phyloP scores from a whole-genome alignment of 495 filamentous ascomycete genomes.

The Hypoxylon rickii region DNA sequence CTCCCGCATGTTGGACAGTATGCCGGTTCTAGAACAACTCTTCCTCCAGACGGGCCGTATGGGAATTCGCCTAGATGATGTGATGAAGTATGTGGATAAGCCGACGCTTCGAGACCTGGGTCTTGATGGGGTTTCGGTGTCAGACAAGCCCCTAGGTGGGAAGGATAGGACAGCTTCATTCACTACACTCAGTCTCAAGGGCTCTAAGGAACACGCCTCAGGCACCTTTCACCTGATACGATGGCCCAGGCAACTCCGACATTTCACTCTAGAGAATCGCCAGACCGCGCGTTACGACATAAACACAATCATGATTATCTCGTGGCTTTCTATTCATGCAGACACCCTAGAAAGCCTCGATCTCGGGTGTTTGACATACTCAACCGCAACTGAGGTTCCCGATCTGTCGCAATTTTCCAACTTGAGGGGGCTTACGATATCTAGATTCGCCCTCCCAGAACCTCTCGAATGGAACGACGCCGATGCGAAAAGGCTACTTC shows the following conservation, averaged over 20 bases:
- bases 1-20: neutral
- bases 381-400: neutral
- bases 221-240: neutral
- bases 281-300: neutral
- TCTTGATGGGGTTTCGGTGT: neutral
- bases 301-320: neutral
- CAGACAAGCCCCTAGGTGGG: neutral
- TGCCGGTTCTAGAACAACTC: neutral
- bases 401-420: neutral
- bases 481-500: neutral
- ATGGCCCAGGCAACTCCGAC: neutral
- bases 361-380: neutral
- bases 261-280: neutral
- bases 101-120: neutral
- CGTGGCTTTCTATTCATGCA: neutral
- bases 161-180: neutral
- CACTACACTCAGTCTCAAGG: neutral
- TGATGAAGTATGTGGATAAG: neutral
- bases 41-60: neutral
- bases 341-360: neutral
- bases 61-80: neutral
- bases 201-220: neutral
- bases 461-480: neutral
- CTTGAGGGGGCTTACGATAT: neutral
- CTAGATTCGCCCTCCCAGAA: neutral